phyloP scores from a whole-genome alignment of 129 eudicot species.

The Logfia minima region DNA sequence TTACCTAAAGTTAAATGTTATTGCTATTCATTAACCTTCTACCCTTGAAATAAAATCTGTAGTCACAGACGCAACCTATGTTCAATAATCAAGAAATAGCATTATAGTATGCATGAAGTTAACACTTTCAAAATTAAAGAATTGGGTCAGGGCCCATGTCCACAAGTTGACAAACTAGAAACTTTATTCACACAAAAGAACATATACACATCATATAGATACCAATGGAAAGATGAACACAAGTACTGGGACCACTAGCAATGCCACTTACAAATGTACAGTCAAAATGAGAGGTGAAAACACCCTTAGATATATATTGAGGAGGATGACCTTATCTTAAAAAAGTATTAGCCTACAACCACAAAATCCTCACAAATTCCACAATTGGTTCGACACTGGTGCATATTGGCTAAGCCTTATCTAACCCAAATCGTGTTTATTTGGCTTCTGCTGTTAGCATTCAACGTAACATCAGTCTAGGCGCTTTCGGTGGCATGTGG shows the following conservation, averaged over 20 bases:
- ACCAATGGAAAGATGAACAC: constrained; percentile 29
- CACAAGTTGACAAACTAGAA: constrained; percentile 28
- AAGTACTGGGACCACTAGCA: constrained; percentile 35
- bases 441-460: constrained; percentile 10
- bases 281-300: constrained; percentile 42
- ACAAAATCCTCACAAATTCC: constrained; percentile 31
- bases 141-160: constrained; percentile 3
- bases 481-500: constrained; percentile 16
- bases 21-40: too few relatives aligned
- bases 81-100: constrained; percentile 3
- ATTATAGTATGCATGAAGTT: constrained; percentile 14
- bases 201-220: constrained; percentile 24
- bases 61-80: constrained; percentile 22
- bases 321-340: constrained; percentile 41
- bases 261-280: constrained; percentile 30
- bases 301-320: constrained; percentile 16
- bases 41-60: neutral
- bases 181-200: constrained; percentile 24
- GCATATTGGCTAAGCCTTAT: constrained; percentile 37
- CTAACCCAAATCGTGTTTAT: constrained; percentile 23
- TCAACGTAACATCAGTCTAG: constrained; percentile 25
- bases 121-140: neutral
- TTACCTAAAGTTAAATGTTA: too few relatives aligned
- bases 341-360: constrained; percentile 34
- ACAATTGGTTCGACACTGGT: constrained; percentile 28